phyloP scores from a whole-genome alignment of 1,284 basidiomycete species.

The Xerocomus cyaneibrunnescens region DNA sequence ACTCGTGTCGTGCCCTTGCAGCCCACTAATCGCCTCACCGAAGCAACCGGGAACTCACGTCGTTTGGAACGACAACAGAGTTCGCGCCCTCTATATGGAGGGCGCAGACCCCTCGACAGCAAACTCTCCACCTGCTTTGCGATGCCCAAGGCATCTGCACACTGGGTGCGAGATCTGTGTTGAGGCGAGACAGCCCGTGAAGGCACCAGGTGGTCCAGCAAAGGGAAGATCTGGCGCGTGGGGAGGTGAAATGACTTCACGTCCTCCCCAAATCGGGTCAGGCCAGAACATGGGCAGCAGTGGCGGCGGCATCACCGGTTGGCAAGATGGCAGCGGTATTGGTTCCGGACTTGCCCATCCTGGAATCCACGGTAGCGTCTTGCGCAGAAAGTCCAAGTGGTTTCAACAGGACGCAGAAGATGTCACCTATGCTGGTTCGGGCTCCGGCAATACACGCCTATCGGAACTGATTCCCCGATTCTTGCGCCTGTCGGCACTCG shows the following conservation, averaged over 20 bases:
- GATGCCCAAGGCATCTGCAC: slow-evolving; percentile 70
- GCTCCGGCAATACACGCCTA: slow-evolving; percentile 61
- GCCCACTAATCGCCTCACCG: slow-evolving; percentile 1
- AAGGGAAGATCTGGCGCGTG: slow-evolving; percentile 24
- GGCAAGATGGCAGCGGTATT: slow-evolving; percentile 68
- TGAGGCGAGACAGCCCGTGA: slow-evolving; percentile 46
- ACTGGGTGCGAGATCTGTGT: slow-evolving; percentile 73
- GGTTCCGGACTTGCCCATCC: slow-evolving; percentile 63
- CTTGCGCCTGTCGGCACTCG: slow-evolving; percentile 69
- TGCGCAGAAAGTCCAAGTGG: slow-evolving; percentile 49
- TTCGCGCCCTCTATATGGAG: slow-evolving; percentile 52
- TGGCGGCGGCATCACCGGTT: slow-evolving; percentile 61
- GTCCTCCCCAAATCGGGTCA: slow-evolving; percentile 21
- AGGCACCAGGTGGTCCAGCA: slow-evolving; percentile 29
- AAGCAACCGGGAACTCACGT: slow-evolving; percentile 19
- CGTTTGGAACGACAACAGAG: slow-evolving; percentile 44
- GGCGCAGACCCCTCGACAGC: slow-evolving; percentile 63
- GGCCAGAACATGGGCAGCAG: slow-evolving; percentile 37
- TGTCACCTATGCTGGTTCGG: slow-evolving; percentile 29
- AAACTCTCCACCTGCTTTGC: slow-evolving; percentile 60
- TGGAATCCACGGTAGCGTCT: slow-evolving; percentile 50
- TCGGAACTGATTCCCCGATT: slow-evolving; percentile 71
- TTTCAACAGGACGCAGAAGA: slow-evolving; percentile 29
- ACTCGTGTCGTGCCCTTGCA: not conserved
- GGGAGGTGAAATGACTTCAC: slow-evolving; percentile 31